These are phyloP conservation scores for Mimosa pudica DNA, from an alignment of 306 rosid species.

Conservation along the genomic window DNA sequence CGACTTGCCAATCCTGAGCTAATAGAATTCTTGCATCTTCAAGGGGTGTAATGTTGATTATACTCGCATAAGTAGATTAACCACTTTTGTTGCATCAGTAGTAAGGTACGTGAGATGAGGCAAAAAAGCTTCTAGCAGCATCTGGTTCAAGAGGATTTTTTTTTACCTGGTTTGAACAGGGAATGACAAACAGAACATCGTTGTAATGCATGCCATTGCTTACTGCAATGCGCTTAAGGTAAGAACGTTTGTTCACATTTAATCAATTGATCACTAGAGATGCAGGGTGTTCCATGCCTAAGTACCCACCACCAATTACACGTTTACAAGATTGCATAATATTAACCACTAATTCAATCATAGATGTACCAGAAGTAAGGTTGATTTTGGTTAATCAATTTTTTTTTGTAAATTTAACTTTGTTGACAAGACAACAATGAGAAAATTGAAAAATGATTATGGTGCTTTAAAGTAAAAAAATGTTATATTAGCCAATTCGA, in stretches of 20 bases:
- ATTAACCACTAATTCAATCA: slow-evolving; percentile 36
- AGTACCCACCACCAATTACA: slow-evolving; percentile 96
- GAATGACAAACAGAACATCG: slow-evolving; percentile 22
- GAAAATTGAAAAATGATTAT: too few relatives aligned
- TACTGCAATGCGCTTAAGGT: slow-evolving; percentile 98
- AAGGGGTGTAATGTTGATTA: too few relatives aligned
- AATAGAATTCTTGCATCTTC: too few relatives aligned
- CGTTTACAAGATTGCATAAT: slow-evolving; percentile 66
- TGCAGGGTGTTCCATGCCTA: slow-evolving; percentile 98
- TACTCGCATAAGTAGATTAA: too few relatives aligned
- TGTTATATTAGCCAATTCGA: too few relatives aligned
- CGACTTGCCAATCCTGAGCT: too few relatives aligned
- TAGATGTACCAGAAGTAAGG: too few relatives aligned
- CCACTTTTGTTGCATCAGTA: too few relatives aligned
- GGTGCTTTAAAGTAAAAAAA: too few relatives aligned
- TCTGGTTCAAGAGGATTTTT: neutral
- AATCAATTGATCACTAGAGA: slow-evolving; percentile 89
- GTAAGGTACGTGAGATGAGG: neutral
- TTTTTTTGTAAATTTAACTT: too few relatives aligned
- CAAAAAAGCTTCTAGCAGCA: neutral
- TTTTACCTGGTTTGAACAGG: slow-evolving; percentile 3
- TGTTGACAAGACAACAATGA: too few relatives aligned
- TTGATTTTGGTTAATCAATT: too few relatives aligned
- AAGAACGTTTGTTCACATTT: slow-evolving; percentile 82
- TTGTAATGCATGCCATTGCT: slow-evolving; percentile 35